phyloP scores from a whole-genome alignment of 2,329 filamentous ascomycete genomes.

The Boeremia lycopersici region DNA sequence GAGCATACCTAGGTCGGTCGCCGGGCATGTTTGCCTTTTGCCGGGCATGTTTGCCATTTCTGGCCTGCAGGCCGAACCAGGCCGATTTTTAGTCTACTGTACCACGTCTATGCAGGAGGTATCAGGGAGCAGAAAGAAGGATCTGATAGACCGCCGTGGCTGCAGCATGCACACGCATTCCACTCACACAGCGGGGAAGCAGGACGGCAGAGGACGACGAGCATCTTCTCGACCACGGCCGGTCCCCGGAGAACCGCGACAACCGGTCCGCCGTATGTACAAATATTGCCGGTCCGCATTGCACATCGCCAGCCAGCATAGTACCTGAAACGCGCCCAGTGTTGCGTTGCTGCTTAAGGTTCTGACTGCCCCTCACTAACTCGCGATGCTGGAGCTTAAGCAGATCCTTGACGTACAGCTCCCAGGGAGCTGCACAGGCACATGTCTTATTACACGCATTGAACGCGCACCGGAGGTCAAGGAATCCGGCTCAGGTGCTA shows the following conservation, averaged over 20 bases:
- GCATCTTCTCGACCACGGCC: too few species aligned
- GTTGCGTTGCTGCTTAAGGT: constrained; percentile 3
- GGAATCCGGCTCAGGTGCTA: background rate
- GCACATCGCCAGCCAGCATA: background rate
- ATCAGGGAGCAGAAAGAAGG: background rate
- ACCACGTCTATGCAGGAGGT: background rate
- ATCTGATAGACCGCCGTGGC: background rate
- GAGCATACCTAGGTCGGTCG: background rate
- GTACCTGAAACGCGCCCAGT: constrained; percentile 9
- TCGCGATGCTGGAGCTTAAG: background rate
- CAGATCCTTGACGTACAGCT: constrained; percentile 1
- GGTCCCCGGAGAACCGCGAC: background rate
- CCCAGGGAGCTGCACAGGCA: background rate
- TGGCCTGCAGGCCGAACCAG: background rate
- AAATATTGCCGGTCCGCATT: background rate
- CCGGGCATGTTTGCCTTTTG: background rate
- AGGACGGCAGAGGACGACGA: too few species aligned
- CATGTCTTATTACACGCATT: too few species aligned
- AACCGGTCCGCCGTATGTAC: background rate
- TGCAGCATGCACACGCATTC: too few species aligned
- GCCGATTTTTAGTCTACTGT: background rate
- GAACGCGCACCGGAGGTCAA: background rate
- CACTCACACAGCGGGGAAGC: too few species aligned
- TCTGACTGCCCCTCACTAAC: constrained; percentile 9
- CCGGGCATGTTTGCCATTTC: background rate